Percentiles rank a stretch among this genome's conserved stretches.
Conservation (phyloP, 73 alveolate genomes). For the Paramecium sonneborni region DNA sequence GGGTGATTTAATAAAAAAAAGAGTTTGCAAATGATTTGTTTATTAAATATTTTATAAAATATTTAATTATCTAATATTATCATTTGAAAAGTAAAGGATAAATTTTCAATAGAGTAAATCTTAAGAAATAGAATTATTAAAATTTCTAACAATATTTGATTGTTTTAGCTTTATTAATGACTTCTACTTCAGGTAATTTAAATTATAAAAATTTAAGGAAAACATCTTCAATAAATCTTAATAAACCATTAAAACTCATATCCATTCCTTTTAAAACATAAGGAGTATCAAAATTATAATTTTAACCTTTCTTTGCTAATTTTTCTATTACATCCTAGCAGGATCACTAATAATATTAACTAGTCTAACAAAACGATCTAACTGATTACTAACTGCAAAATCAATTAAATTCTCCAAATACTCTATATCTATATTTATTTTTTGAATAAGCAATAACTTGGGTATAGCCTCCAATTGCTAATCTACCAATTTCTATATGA, state of each 20-base stretch:
- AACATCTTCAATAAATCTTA: slow-evolving; percentile 88
- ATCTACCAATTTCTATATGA: slow-evolving; percentile 98
- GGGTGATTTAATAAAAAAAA: background rate
- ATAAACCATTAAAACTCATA: slow-evolving; percentile 95
- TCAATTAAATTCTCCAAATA: slow-evolving; percentile 99
- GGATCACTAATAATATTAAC: slow-evolving; percentile 96
- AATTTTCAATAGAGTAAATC: slow-evolving; percentile 85
- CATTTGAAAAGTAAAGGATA: slow-evolving; percentile 72
- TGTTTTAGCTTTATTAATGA: slow-evolving; percentile 54
- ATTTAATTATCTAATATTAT: no score
- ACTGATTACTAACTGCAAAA: slow-evolving; percentile 98
- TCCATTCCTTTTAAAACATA: slow-evolving; percentile 99
- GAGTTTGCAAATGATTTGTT: background rate
- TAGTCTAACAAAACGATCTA: slow-evolving; percentile 97
- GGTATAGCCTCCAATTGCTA: slow-evolving; percentile 98
- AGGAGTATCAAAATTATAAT: slow-evolving; percentile 91
- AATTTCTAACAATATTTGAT: slow-evolving; percentile 56
- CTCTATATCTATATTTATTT: slow-evolving; percentile 89
- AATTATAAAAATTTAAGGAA: slow-evolving; percentile 67
- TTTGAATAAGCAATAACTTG: slow-evolving; percentile 96
- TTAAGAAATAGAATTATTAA: slow-evolving; percentile 55
- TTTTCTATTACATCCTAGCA: slow-evolving; percentile 97
- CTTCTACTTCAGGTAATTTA: slow-evolving; percentile 53
- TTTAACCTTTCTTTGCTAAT: slow-evolving; percentile 88
- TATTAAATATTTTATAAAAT: background rate